Base-by-base conservation (phyloP, 2,329 filamentous ascomycete species). In the Pseudovirgaria hyperparasitica region DNA sequence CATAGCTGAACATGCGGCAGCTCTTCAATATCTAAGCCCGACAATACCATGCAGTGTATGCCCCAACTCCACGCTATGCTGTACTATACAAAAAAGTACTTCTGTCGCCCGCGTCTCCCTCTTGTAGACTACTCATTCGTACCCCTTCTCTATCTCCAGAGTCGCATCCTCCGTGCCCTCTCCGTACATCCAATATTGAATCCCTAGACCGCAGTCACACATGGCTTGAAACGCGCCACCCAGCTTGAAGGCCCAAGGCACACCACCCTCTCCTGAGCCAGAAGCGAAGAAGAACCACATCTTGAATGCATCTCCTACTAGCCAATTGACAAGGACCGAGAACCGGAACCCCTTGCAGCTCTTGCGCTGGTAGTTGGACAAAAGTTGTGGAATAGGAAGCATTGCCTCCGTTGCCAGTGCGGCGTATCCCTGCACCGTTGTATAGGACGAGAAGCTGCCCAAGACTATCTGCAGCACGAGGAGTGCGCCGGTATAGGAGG, bases 251-350 rank as follows among this genome's bases (percentile, higher is more conserved):
- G 78, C 72, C 66, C 68, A 67, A 0, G 82, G 81, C 17, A 90
- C 82, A 28, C 27, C 32, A 20, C 45, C 55, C 42, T 67, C 62
- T 4, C 70, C 70, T 2, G 65, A 70, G 1, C 76, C 70, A 2
- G 75, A 80, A 34, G 86, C 78, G 59, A 87, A 90, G 44, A 84
- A 80, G 37, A 63, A 67, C 30, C 54, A 57, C 67, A 87, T 79
- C 65, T 92, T 92, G 75, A 90, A 84, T 6, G 70, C 63, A 52
- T 92, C 82, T 34, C 82, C 82, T 3, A 77, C 57, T 28, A 92
- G 60, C 82, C 82, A 92, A 50, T 76, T 84, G 16, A 64, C 69
- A 31, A 90, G 59, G 4, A 92, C 75, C 5, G 76, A 82, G 8
- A 84, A 46, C 10, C 82, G 68, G 54, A 92, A 84, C 5, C 82